A percentile compares a stretch with the other conserved stretches of the same genome.
These are phyloP conservation scores for Aspergillus quadrilineatus DNA, from an alignment of 2,329 filamentous ascomycete species.

Conservation along the genomic window DNA sequence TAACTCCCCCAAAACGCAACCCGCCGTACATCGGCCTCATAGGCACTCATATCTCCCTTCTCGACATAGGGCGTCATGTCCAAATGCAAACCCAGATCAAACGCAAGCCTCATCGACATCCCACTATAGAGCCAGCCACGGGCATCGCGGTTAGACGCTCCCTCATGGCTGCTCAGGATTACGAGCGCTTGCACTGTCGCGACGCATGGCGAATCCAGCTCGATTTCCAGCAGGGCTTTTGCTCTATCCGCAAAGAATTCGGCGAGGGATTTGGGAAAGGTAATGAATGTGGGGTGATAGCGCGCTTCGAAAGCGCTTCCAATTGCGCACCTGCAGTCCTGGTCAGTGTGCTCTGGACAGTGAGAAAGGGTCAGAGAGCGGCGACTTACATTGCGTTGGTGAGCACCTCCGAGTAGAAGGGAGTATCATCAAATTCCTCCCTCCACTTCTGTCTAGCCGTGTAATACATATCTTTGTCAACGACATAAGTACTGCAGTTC, in stretches of 20 bases:
- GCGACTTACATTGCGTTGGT: conserved; percentile 40
- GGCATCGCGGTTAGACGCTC: conserved; percentile 36
- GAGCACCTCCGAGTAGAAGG: conserved; percentile 43
- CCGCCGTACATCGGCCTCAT: conserved; percentile 17
- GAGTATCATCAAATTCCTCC: conserved; percentile 39
- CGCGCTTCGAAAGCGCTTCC: conserved; percentile 34
- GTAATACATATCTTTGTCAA: conserved; percentile 45
- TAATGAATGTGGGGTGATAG: conserved; percentile 32
- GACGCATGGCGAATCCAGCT: conserved; percentile 45
- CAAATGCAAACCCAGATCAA: conserved; percentile 18
- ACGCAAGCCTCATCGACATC: conserved; percentile 19
- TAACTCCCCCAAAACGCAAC: conserved; percentile 19
- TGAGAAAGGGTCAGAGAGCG: too few species aligned
- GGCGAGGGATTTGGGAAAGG: conserved; percentile 34
- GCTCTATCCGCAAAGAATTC: conserved; percentile 41
- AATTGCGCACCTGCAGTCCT: conserved; percentile 12
- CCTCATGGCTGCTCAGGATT: conserved; percentile 43
- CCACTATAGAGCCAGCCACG: conserved; percentile 45
- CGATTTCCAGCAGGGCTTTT: conserved; percentile 43
- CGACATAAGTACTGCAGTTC: conserved; percentile 47
- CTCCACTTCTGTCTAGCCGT: conserved; percentile 34
- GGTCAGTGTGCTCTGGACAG: background rate
- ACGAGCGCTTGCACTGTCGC: conserved; percentile 47
- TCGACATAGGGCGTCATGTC: conserved; percentile 20
- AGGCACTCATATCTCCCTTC: conserved; percentile 16